Conservation (phyloP, 371 early-diverging fungal genomes). For the Actinomucor elegans region DNA sequence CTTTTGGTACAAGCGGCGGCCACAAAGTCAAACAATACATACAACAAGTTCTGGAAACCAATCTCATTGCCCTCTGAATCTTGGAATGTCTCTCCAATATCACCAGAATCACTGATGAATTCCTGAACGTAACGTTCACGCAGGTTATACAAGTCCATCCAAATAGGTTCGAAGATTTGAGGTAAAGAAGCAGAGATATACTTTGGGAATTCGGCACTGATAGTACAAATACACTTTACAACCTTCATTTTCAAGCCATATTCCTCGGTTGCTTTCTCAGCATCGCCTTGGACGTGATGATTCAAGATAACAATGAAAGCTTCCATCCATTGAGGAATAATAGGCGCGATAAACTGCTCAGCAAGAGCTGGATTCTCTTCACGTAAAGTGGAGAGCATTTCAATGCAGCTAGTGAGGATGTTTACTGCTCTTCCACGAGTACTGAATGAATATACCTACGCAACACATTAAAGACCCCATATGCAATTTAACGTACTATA, state of each 20-base stretch:
- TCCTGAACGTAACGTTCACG: slow-evolving; percentile 57
- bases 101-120: slow-evolving; percentile 58
- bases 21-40: slow-evolving; percentile 72
- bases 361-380: slow-evolving; percentile 73
- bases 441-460: slow-evolving; percentile 58
- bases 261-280: slow-evolving; percentile 53
- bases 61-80: slow-evolving; percentile 80
- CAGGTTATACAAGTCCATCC: slow-evolving; percentile 63
- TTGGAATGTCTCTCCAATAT: slow-evolving; percentile 54
- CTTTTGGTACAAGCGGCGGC: slow-evolving; percentile 58
- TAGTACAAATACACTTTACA: slow-evolving; percentile 64
- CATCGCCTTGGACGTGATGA: slow-evolving; percentile 48
- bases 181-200: slow-evolving; percentile 50
- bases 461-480: no score
- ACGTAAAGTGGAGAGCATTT: slow-evolving; percentile 78
- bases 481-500: no score
- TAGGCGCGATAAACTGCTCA: slow-evolving; percentile 68
- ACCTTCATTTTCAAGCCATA: slow-evolving; percentile 75
- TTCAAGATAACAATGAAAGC: slow-evolving; percentile 66
- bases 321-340: slow-evolving; percentile 79
- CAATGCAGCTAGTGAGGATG: slow-evolving; percentile 81
- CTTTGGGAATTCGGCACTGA: slow-evolving; percentile 63
- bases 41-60: slow-evolving; percentile 71
- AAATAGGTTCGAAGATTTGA: slow-evolving; percentile 61
- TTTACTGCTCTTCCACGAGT: slow-evolving; percentile 79